phyloP scores from a whole-genome alignment of 306 rosid species.

The Spatholobus suberectus region DNA sequence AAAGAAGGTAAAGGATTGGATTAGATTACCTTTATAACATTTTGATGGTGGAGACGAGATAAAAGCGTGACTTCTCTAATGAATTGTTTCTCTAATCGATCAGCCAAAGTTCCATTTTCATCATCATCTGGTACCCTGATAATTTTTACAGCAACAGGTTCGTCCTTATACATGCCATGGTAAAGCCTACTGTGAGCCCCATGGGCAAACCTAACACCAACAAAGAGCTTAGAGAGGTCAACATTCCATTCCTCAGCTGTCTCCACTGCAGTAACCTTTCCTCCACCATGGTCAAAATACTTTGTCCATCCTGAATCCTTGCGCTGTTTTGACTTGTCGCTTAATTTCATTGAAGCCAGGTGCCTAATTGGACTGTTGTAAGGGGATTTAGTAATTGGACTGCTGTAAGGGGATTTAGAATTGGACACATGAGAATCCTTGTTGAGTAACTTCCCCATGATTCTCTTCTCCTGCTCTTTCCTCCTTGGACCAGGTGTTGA shows the following conservation, averaged over 20 bases:
- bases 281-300: constrained; percentile 84
- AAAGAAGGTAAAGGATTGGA: constrained; percentile 27
- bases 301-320: constrained; percentile 84
- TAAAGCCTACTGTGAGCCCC: constrained; percentile 96
- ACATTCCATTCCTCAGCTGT: constrained; percentile 83
- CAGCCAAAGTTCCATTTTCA: constrained; percentile 67
- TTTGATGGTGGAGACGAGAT: constrained; percentile 77
- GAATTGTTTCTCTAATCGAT: constrained; percentile 83
- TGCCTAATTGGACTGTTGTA: constrained; percentile 58
- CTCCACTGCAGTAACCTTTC: constrained; percentile 88
- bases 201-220: constrained; percentile 87
- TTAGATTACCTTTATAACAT: constrained; percentile 77
- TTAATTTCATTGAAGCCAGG: constrained; percentile 49
- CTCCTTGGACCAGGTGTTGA: constrained; percentile 72
- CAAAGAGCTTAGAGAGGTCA: constrained; percentile 81
- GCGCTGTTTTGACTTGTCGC: constrained; percentile 54
- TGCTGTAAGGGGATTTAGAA: constrained; percentile 34
- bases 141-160: constrained; percentile 87
- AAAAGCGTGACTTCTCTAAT: constrained; percentile 80
- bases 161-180: constrained; percentile 85
- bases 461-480: constrained; percentile 56
- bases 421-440: constrained; percentile 54
- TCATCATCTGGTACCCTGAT: constrained; percentile 85
- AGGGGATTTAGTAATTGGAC: constrained; percentile 51
- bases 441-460: constrained; percentile 55